These are phyloP conservation scores for Saturnispora sanitii DNA, from an alignment of 805 yeast genomes.

Conservation along the genomic window DNA sequence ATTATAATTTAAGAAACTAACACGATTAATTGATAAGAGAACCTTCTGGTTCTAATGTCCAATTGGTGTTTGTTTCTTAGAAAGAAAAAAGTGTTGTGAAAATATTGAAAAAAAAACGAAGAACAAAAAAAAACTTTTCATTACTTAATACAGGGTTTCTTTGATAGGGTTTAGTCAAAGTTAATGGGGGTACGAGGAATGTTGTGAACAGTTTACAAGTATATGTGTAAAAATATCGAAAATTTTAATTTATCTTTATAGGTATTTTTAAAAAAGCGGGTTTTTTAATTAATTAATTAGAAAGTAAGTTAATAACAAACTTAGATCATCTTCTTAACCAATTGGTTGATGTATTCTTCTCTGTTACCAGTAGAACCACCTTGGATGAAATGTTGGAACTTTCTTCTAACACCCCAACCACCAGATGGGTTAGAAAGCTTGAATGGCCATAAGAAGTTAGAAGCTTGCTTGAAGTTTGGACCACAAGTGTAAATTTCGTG, in stretches of 20 bases:
- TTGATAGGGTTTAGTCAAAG: background rate
- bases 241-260: background rate
- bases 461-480: constrained; percentile 97
- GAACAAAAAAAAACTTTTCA: too few species aligned
- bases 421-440: constrained; percentile 93
- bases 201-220: background rate
- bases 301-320: constrained; percentile 19
- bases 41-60: background rate
- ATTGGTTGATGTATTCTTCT: constrained; percentile 90
- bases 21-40: background rate
- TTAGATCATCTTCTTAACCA: constrained; percentile 90
- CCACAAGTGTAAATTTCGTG: constrained; percentile 95
- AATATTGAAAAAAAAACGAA: background rate
- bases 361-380: constrained; percentile 99
- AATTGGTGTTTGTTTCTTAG: too few species aligned
- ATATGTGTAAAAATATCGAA: background rate
- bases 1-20: too few species aligned
- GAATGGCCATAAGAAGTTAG: constrained; percentile 98
- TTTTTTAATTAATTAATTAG: constrained; percentile 3
- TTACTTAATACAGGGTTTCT: too few species aligned
- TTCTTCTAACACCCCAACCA: constrained; percentile 96
- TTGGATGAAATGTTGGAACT: constrained; percentile 94
- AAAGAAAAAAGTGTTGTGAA: too few species aligned
- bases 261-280: constrained; percentile 2
- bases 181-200: background rate